Evolutionary conservation across 768 basidiomycete genomes (phyloP).

Genomic region (Baorangia bicolor): DNA sequence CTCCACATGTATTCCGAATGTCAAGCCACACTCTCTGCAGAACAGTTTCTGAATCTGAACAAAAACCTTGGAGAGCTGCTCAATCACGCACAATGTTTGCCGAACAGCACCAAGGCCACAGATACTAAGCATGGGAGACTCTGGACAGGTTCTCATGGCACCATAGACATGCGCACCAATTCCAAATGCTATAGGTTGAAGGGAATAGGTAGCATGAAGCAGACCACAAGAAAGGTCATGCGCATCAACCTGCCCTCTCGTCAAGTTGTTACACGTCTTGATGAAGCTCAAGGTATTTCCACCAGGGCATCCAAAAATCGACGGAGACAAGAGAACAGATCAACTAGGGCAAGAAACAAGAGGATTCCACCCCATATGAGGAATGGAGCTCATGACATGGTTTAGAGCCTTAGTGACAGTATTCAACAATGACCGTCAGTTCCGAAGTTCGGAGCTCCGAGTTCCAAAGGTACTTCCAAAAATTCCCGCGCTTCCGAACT

Average conservation of each 20-base stretch:
- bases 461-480: too few species aligned
- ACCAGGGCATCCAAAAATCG: not conserved
- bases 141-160: not conserved
- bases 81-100: conserved; percentile 1
- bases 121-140: not conserved
- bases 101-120: not conserved
- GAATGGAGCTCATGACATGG: too few species aligned
- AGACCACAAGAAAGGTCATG: not conserved
- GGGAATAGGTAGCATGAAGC: not conserved
- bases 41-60: not conserved
- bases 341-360: not conserved
- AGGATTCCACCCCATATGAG: conserved; percentile 3
- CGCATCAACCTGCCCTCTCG: conserved; percentile 1
- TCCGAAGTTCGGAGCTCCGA: too few species aligned
- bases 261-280: not conserved
- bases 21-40: not conserved
- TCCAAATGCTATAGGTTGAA: conserved; percentile 1
- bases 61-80: not conserved
- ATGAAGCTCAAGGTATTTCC: conserved; percentile 4
- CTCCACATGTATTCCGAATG: not conserved
- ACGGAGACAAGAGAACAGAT: not conserved
- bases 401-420: too few species aligned
- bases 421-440: too few species aligned
- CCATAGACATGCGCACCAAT: conserved; percentile 1
- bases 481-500: too few species aligned